These are phyloP conservation scores for Astragalus membranaceus DNA, from an alignment of 306 rosid species.

Conservation along the genomic window DNA sequence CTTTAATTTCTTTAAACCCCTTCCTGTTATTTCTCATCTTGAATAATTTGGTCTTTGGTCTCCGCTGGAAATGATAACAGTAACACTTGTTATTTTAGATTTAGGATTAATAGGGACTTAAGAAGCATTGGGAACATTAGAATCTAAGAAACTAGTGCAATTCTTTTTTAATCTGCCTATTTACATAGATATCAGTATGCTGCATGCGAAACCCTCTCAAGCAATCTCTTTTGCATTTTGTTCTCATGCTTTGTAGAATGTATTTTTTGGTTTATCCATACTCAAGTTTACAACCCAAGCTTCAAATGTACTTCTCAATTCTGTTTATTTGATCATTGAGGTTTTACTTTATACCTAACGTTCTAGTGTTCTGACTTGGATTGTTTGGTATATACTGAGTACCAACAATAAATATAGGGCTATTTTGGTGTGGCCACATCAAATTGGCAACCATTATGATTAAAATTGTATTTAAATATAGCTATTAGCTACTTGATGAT, in stretches of 20 bases:
- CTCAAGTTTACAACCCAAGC: not conserved
- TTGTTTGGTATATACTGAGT: not conserved
- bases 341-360: not conserved
- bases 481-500: not conserved
- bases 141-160: not conserved
- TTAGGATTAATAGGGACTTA: not conserved
- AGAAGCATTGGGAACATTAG: not conserved
- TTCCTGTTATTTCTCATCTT: not conserved
- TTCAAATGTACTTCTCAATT: not conserved
- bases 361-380: too few species aligned
- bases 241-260: not conserved
- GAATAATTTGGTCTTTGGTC: not conserved
- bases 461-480: not conserved
- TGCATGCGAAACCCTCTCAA: not conserved
- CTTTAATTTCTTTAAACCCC: not conserved
- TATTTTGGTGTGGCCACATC: not conserved
- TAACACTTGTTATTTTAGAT: not conserved
- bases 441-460: not conserved
- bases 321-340: not conserved
- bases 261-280: not conserved
- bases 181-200: not conserved
- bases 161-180: not conserved
- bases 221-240: not conserved
- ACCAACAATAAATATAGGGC: not conserved
- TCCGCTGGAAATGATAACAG: too few species aligned